Conservation (phyloP, 2,329 filamentous ascomycete species). For the Diaporthe batatas region DNA sequence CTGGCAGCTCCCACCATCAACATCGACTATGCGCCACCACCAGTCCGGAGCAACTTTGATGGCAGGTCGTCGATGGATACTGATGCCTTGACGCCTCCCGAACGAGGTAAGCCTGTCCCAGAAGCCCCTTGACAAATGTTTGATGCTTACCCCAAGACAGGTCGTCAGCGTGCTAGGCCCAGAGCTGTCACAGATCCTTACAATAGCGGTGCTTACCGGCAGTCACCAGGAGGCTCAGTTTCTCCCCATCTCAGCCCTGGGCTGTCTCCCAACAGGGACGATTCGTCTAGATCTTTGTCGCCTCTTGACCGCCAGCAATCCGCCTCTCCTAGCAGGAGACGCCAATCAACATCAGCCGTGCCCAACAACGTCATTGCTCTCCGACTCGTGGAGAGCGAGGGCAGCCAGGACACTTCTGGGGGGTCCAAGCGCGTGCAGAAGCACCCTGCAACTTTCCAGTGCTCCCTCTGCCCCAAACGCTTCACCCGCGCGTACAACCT, state of each 20-base stretch:
- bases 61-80: slow-evolving; percentile 76
- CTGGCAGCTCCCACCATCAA: slow-evolving; percentile 94
- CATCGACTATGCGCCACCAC: slow-evolving; percentile 88
- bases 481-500: slow-evolving; percentile 98
- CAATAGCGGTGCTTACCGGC: slow-evolving; percentile 61
- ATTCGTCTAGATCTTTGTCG: slow-evolving; percentile 69
- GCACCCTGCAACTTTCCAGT: slow-evolving; percentile 97
- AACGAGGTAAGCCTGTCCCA: slow-evolving; percentile 66
- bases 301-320: slow-evolving; percentile 67
- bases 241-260: slow-evolving; percentile 66
- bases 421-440: slow-evolving; percentile 90
- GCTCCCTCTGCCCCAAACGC: slow-evolving; percentile 90
- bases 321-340: slow-evolving; percentile 61
- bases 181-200: slow-evolving; percentile 73
- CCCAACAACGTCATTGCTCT: slow-evolving; percentile 82
- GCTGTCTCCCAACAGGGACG: slow-evolving; percentile 56
- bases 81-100: slow-evolving; percentile 87
- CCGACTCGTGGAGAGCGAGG: slow-evolving; percentile 86
- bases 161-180: slow-evolving; percentile 63
- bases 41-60: slow-evolving; percentile 75
- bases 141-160: slow-evolving; percentile 49
- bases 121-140: not conserved
- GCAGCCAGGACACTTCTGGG: slow-evolving; percentile 72
- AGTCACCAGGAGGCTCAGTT: slow-evolving; percentile 56
- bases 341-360: slow-evolving; percentile 75